Base-by-base conservation (phyloP, 306 rosid species). In the Benincasa hispida region DNA sequence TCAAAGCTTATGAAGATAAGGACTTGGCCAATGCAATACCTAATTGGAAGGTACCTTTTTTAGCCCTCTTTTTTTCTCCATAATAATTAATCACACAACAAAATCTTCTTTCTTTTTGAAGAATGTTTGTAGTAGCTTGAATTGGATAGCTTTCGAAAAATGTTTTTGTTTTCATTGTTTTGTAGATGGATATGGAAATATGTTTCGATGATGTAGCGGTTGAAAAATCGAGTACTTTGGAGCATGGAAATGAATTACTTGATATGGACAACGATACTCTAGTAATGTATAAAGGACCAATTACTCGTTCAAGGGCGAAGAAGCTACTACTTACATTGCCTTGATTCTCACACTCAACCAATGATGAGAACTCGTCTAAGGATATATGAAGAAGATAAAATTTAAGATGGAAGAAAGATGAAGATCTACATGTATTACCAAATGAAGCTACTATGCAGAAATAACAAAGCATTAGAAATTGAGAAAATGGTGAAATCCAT, bases 21-120 rank as follows among this genome's bases (percentile, higher is more conserved):
- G 93, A 87, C 76, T 80, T 90, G 67, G 91, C 88, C 13, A 90
- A 86, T 77, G 57, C 83, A 18, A 81, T 88, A 30, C 76, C 72
- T 0, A 39, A 6, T 34, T 34, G 27, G 72, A 63, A 63, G 72
- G 72, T 32, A 34, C 17, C 2, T 24, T 58, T 25, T 58, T 55
- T 55, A 58, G 35, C 19, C 65, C 0, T 25, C 12, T 58, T 55
- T 55, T 50, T 48, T 1, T 15, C 51, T 14, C 2, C 51, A 6
- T 15, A 4, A 48, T 5, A 14, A 14, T 48, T 48, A 5, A 48
- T 48, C 54, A 48, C 47, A 41, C 47, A 1, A 45, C 50, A 5
- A 47, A 47, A 47, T 13, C 58, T 8, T 51, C 22, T 51, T 51
- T 18, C 56, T 51, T 51, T 51, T 18, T 15, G n/a, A 51, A 18